Conservation (phyloP, 768 basidiomycete genomes). For the Kwoniella sp. region DNA sequence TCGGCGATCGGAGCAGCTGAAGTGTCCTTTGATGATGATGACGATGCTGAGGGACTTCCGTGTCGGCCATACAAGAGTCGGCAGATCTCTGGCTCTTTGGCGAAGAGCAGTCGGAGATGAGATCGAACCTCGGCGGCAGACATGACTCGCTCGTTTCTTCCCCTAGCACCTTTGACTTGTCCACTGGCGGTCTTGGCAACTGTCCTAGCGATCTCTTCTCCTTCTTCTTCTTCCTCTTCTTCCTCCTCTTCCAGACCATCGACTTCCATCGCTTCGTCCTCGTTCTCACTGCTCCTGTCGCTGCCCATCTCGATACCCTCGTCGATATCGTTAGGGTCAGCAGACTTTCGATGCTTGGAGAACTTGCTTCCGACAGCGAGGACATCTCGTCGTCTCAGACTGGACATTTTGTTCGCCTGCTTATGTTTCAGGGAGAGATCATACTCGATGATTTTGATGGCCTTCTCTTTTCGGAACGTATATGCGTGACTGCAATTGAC, state of each 20-base stretch:
- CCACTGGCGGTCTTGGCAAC: conserved; percentile 66
- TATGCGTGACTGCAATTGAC: conserved; percentile 65
- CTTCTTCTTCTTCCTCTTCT: conserved; percentile 61
- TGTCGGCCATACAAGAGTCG: conserved; percentile 89
- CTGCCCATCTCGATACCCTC: conserved; percentile 58
- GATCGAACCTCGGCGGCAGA: conserved; percentile 90
- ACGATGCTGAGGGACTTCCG: conserved; percentile 66
- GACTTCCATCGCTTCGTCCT: conserved; percentile 51
- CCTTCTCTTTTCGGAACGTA: conserved; percentile 89
- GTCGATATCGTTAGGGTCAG: conserved; percentile 41
- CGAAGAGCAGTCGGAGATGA: conserved; percentile 84
- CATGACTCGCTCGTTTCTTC: conserved; percentile 86
- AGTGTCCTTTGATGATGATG: neutral
- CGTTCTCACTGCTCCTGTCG: conserved; percentile 38
- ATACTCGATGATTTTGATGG: conserved; percentile 92
- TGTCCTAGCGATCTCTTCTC: conserved; percentile 56
- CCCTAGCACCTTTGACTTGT: conserved; percentile 71
- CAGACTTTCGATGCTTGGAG: conserved; percentile 19
- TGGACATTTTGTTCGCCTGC: conserved; percentile 61
- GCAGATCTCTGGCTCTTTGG: conserved; percentile 78
- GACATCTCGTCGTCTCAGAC: conserved; percentile 74
- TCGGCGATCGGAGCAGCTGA: conserved; percentile 63
- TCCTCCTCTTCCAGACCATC: conserved; percentile 54
- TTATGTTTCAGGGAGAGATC: conserved; percentile 82
- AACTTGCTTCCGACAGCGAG: conserved; percentile 55